A percentile compares a stretch with the other conserved stretches of the same genome.
These are phyloP conservation scores for Tympanopsis confertula DNA, from an alignment of 2,329 filamentous ascomycete genomes.

Conservation along the genomic window DNA sequence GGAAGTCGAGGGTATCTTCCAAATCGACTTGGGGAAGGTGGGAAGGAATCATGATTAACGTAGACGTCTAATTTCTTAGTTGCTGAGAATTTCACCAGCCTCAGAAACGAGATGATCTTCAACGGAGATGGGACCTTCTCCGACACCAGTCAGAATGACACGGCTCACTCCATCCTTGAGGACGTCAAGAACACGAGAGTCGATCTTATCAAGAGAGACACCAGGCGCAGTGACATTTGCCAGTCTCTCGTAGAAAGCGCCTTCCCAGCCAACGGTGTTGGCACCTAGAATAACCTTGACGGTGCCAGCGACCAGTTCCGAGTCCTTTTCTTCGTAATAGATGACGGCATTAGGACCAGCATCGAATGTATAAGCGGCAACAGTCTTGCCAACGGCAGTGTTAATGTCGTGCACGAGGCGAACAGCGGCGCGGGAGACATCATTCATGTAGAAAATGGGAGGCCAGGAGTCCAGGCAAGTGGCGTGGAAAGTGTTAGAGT, in stretches of 20 bases:
- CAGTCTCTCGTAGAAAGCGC: slow-evolving; percentile 53
- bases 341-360: slow-evolving; percentile 94
- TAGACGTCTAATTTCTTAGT: not conserved
- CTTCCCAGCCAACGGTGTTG: not conserved
- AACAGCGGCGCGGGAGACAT: slow-evolving; percentile 77
- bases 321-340: slow-evolving; percentile 80
- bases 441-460: slow-evolving; percentile 98
- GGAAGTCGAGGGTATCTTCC: too few relatives aligned
- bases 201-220: slow-evolving; percentile 39
- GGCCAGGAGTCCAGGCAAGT: slow-evolving; percentile 90
- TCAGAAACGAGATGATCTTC: slow-evolving; percentile 66
- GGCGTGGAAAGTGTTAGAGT: slow-evolving; percentile 95
- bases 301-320: slow-evolving; percentile 60
- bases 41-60: too few relatives aligned
- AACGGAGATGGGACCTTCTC: slow-evolving; percentile 74
- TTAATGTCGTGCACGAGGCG: slow-evolving; percentile 85
- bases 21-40: too few relatives aligned
- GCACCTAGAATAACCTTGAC: not conserved
- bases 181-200: slow-evolving; percentile 50
- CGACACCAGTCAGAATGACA: slow-evolving; percentile 83
- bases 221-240: slow-evolving; percentile 47
- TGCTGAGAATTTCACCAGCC: slow-evolving; percentile 34
- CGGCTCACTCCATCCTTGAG: slow-evolving; percentile 73
- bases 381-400: slow-evolving; percentile 59
- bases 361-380: slow-evolving; percentile 95